Base-by-base conservation (phyloP, 1,139 yeast genomes). In the Cylindricascospora bacillispora region DNA sequence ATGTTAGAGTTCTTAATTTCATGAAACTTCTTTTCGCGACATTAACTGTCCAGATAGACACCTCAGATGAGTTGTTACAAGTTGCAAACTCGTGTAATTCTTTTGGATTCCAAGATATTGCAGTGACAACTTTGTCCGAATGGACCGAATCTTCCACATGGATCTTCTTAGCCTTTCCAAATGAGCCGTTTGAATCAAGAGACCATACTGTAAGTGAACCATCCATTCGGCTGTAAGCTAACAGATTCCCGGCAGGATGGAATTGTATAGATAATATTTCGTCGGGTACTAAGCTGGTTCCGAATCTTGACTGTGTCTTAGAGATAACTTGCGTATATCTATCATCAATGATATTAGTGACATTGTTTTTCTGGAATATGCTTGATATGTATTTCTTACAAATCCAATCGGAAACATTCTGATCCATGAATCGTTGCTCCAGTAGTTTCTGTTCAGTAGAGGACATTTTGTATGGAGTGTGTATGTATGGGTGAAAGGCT, bases 31-130 rank as follows among this genome's bases (percentile, higher is more conserved):
- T 44, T 13, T 51, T 49, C 5, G 65, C 66, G 20, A 53, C 57
- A 13, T 66, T 63, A 1, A 54, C 44, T 34, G 66, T 67, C 89
- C 89, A 79, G 6, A 73, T 45, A 39, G 64, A 67, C 18, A 79
- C 51, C 26, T 49, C 49, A n/a, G 55, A 52, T 39, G 75, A 81
- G 30, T 67, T 55, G 1, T 77, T 74, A 11, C 70, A 77, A 2
- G 80, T 64, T 1, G 73, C 80, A 36, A 80, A 59, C 15, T 65
- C 54, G 25, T 57, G 59, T 15, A 68, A 70, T 27, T 65, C 60
- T 11, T 47, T 47, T 0, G 85, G 80, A 35, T 72, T 64, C 85
- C 89, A 80, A 2, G 70, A 50, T 2, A 79, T 41, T 11, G 65
- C 49, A 27, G 66, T 68, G 2, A 72, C 69, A 2, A 70, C 55